Evolutionary conservation across 768 basidiomycete species (phyloP), one percentile per base, ranked within the genome.

Genomic region (Rhizopogon salebrosus): DNA sequence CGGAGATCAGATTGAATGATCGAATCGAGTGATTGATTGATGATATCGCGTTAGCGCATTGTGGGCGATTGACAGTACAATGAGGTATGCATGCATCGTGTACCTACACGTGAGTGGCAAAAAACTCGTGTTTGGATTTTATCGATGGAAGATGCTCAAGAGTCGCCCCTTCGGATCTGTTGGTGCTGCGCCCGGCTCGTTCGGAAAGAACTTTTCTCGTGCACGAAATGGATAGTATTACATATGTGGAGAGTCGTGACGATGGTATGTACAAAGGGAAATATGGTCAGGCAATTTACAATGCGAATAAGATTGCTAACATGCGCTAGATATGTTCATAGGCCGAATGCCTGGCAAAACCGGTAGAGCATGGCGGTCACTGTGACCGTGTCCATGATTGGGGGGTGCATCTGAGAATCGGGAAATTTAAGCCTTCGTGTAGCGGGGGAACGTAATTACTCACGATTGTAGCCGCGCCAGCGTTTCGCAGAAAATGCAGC

Each of bases 381-480:
- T 24, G 85, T 86, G 55, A 92, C 89, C 41, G 81, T 83, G 75
- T 92, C 89, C 90, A 92, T 92, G 69, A 92, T 84, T 59, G 90
- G 90, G 48, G 89, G 89, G 65, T 90, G 89, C 76, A 83, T 87
- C 89, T 90, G 64, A 49, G 54, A 46, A 48, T 57, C 57, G 48
- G 48, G 29, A 56, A 59, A 23, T 54, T 60, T 68, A 51, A 70
- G 60, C 48, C 49, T 57, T 54, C 51, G 55, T 39, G 36, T 49
- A 48, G 40, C 42, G 48, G 48, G 48, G 22, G 56, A 46, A 34
- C 48, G 53, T 42, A 59, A 62, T 62, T 38, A 53, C 58, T 71
- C 72, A 91, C 90, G 72, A 92, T 87, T 53, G 89, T 89, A 42
- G 89, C 89, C 61, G 83, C 80, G 42, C 91, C 90, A 52, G 86